Evolutionary conservation across 2,329 filamentous ascomycete species (phyloP).

Genomic region (Botrytis cinerea): DNA sequence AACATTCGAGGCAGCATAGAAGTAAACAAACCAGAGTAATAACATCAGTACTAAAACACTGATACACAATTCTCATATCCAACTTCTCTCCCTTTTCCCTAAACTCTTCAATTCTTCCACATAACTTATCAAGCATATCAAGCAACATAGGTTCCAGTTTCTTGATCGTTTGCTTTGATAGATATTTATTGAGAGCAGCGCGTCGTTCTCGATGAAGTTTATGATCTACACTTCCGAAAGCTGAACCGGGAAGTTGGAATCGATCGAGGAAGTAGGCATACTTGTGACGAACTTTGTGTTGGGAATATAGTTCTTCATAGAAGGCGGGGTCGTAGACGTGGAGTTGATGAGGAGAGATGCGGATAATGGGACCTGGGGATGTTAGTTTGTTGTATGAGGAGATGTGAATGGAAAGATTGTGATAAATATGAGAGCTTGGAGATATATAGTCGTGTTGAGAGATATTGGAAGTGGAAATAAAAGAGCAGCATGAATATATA

Average conservation of each 20-base stretch:
- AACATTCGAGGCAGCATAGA: not conserved
- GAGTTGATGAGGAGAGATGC: slow-evolving; percentile 30
- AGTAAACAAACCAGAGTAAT: slow-evolving; percentile 31
- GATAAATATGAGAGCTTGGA: not conserved
- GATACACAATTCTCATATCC: slow-evolving; percentile 29
- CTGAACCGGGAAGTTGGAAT: not conserved
- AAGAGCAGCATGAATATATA: too few species aligned
- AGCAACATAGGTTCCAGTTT: slow-evolving; percentile 32
- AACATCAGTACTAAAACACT: slow-evolving; percentile 36
- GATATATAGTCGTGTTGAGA: not conserved
- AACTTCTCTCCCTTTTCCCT: slow-evolving; percentile 24
- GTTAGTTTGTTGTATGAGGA: not conserved
- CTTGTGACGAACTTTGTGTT: slow-evolving; percentile 27
- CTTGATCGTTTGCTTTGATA: slow-evolving; percentile 30
- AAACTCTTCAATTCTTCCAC: slow-evolving; percentile 30
- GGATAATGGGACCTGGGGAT: slow-evolving; percentile 29
- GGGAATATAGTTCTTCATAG: slow-evolving; percentile 34
- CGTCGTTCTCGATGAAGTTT: slow-evolving; percentile 33
- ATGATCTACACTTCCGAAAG: slow-evolving; percentile 33
- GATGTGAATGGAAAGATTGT: not conserved
- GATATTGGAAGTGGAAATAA: not conserved
- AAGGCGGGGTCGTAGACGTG: slow-evolving; percentile 30
- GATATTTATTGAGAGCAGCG: slow-evolving; percentile 34
- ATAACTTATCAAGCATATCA: slow-evolving; percentile 32
- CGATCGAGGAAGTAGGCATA: slow-evolving; percentile 27